phyloP scores from a whole-genome alignment of 306 rosid species.

The Pyrus communis region DNA sequence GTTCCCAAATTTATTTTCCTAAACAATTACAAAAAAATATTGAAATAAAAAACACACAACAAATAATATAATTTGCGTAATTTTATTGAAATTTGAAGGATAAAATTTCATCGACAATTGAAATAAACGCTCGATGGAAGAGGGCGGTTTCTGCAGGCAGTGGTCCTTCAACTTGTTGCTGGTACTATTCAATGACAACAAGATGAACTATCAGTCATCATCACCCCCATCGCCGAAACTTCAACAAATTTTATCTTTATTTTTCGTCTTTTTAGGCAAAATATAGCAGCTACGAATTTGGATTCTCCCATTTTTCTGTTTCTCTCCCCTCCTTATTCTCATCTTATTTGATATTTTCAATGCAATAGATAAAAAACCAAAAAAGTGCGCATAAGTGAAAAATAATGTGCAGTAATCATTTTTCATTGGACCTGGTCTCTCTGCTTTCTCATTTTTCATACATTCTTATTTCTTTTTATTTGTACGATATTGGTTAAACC shows the following conservation, averaged over 20 bases:
- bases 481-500: too few relatives aligned
- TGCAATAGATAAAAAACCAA: too few relatives aligned
- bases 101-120: neutral
- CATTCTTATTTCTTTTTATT: too few relatives aligned
- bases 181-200: neutral
- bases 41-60: neutral
- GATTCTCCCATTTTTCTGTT: too few relatives aligned
- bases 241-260: neutral
- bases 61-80: neutral
- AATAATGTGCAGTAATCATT: too few relatives aligned
- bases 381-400: too few relatives aligned
- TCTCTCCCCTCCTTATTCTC: too few relatives aligned
- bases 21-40: neutral
- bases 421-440: too few relatives aligned
- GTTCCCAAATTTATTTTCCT: neutral
- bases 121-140: neutral
- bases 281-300: too few relatives aligned
- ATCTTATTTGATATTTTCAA: too few relatives aligned
- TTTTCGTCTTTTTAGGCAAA: too few relatives aligned
- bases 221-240: neutral
- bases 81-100: neutral
- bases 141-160: neutral
- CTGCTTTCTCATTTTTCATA: too few relatives aligned
- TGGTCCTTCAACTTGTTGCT: neutral
- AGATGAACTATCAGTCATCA: neutral